phyloP scores from a whole-genome alignment of 1,139 yeast species.

The Scheffersomyces insectosa region DNA sequence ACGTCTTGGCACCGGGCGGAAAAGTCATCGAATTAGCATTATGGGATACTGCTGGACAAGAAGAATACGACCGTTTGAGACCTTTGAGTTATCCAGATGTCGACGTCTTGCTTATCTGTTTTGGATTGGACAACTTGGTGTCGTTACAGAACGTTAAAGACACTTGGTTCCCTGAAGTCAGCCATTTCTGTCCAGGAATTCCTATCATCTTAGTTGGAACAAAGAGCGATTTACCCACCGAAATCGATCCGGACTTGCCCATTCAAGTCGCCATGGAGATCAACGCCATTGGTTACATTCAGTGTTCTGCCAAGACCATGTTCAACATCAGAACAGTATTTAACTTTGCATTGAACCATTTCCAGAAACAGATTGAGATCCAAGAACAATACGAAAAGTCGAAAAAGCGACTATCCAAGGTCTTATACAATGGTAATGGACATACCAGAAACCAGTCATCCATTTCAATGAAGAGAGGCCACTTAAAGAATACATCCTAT shows the following conservation, averaged over 20 bases:
- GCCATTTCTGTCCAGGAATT: conserved; percentile 77
- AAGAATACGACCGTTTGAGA: conserved; percentile 81
- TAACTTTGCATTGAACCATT: conserved; percentile 49
- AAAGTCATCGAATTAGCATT: conserved; percentile 70
- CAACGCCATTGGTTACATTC: conserved; percentile 76
- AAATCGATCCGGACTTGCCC: conserved; percentile 49
- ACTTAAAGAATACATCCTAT: conserved; percentile 37
- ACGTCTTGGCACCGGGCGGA: conserved; percentile 54
- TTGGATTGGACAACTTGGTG: conserved; percentile 63
- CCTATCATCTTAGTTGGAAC: conserved; percentile 81
- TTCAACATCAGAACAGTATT: conserved; percentile 69
- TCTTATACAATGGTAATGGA: conserved; percentile 14
- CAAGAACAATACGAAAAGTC: conserved; percentile 42
- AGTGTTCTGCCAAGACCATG: conserved; percentile 75
- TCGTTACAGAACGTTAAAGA: conserved; percentile 75
- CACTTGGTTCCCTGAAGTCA: conserved; percentile 85
- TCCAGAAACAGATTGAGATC: conserved; percentile 33
- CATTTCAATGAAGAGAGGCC: conserved; percentile 18
- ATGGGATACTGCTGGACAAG: conserved; percentile 97
- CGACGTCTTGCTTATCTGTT: conserved; percentile 72
- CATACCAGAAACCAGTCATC: conserved; percentile 12
- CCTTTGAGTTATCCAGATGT: conserved; percentile 85
- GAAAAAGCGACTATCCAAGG: conserved; percentile 36
- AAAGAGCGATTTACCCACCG: conserved; percentile 61
- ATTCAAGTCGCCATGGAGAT: conserved; percentile 61